Percentiles rank a stretch among this genome's conserved stretches.
Conservation (phyloP, 83 land plant species). For the Diphasiastrum complanatum region DNA sequence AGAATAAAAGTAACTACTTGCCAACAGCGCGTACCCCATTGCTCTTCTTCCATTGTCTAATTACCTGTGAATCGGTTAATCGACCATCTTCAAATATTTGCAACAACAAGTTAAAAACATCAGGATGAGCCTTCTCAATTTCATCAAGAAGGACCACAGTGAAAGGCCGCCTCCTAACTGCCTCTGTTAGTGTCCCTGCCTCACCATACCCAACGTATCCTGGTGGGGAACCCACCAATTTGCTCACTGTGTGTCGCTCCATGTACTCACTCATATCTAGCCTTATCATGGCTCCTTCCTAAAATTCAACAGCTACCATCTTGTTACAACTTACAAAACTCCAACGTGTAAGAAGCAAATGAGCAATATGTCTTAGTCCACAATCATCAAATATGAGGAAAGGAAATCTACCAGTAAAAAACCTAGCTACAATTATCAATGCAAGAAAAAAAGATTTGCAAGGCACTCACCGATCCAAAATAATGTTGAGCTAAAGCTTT, state of each 20-base stretch:
- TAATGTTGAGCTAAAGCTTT: conserved; percentile 78
- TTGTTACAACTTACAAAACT: too few relatives aligned
- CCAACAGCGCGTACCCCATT: too few relatives aligned
- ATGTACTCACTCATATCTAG: conserved; percentile 99
- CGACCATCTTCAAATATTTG: conserved; percentile 96
- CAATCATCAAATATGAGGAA: background rate
- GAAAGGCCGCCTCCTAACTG: conserved; percentile 81
- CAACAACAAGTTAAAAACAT: conserved; percentile 81
- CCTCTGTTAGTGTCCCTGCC: conserved; percentile 86
- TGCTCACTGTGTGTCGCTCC: conserved; percentile 94
- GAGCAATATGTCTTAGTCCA: background rate
- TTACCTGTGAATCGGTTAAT: conserved; percentile 87
- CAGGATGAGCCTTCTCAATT: conserved; percentile 96
- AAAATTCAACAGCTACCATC: conserved; percentile 11
- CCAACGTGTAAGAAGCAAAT: too few relatives aligned
- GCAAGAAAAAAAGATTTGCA: too few relatives aligned
- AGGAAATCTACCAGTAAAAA: too few relatives aligned
- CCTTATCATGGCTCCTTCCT: conserved; percentile 86
- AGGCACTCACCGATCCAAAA: conserved; percentile 80
- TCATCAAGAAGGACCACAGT: conserved; percentile 87
- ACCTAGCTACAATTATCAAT: too few relatives aligned
- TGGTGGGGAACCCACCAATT: conserved; percentile 93
- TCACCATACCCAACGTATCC: conserved; percentile 95
- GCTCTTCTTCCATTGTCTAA: too few relatives aligned
- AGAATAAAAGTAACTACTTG: too few relatives aligned